Percentiles rank a stretch among this genome's conserved stretches.
Conservation (phyloP, 805 yeast species). For the Blastobotrys muscicola region DNA sequence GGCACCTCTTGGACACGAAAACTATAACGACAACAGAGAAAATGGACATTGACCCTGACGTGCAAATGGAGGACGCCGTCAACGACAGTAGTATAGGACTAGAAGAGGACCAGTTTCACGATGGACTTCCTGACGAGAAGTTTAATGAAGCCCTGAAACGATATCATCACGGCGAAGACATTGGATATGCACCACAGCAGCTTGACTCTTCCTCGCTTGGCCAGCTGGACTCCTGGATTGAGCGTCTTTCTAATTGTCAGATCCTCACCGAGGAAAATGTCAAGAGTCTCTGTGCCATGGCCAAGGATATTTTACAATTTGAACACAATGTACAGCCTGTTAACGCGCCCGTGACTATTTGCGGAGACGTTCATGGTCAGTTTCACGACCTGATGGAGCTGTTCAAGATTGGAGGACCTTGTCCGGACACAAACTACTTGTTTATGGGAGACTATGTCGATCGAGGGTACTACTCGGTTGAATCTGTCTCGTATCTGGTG, state of each 20-base stretch:
- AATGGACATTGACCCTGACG: slow-evolving; percentile 32
- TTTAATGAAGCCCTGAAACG: too few species aligned
- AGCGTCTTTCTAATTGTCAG: slow-evolving; percentile 68
- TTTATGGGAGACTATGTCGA: slow-evolving; percentile 91
- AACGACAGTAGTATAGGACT: too few species aligned
- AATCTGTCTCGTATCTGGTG: slow-evolving; percentile 82
- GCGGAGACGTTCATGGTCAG: slow-evolving; percentile 97
- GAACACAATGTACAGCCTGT: slow-evolving; percentile 96
- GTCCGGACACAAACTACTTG: slow-evolving; percentile 85
- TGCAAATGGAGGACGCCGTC: slow-evolving; percentile 30
- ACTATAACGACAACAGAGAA: background rate
- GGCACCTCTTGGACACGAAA: too few species aligned
- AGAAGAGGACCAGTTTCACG: background rate
- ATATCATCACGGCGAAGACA: slow-evolving; percentile 22
- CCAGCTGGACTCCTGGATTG: slow-evolving; percentile 87
- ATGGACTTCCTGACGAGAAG: too few species aligned
- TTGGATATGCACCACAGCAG: slow-evolving; percentile 17
- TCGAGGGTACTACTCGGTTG: slow-evolving; percentile 82
- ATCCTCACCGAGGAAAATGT: slow-evolving; percentile 80
- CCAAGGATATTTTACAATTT: slow-evolving; percentile 74
- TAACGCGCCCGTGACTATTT: slow-evolving; percentile 88
- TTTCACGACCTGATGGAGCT: slow-evolving; percentile 93
- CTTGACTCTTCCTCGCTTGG: slow-evolving; percentile 25
- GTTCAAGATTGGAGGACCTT: slow-evolving; percentile 91
- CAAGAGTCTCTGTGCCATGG: slow-evolving; percentile 76